Evolutionary conservation across 2,329 filamentous ascomycete genomes (phyloP), one percentile per base, ranked within the genome.

Genomic region (Aspergillus pseudotamarii): DNA sequence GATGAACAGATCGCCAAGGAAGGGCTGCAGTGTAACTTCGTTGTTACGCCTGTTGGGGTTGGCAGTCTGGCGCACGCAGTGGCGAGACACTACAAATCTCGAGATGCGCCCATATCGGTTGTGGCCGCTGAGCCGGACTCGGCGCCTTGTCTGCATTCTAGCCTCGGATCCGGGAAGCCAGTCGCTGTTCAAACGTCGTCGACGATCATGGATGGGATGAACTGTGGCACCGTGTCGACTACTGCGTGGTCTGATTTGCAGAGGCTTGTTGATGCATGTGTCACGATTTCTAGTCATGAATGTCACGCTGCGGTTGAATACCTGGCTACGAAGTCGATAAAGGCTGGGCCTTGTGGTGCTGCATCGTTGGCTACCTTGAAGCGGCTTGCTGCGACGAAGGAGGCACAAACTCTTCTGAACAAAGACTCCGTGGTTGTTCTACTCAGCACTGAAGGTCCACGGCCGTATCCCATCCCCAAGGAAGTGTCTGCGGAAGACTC

Each of bases 131-230:
- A 94, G 73, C 88, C 91, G 0, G 86, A 89, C 21, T 86, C 85
- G 0, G 91, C 85, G 34, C 80, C 85, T 1, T 86, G 84, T 71
- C 70, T 88, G 38, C 74, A 79, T 45, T 71, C 78, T 16, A 86
- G 82, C 60, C 72, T 88, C 4, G 72, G 80, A 21, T 75, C 74
- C 0, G 86, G 85, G 0, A 69, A 81, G 41, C 76, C 83, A 3
- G 81, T 79, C 0, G 74, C 84, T 0, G 81, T 90, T 1, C 62
- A 74, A 9, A 91, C 89, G 0, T 80, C 79, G 0, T 78, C 85
- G 3, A 92, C 89, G 0, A 91, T 91, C 68, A 93, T 93, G 90
- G 83, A 84, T 45, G 91, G 90, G 0, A 85, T 93, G 79, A 88
- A 91, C 67, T 93, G 90, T 64, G 90, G 89, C 0, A 91, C 88